Percentiles rank a stretch among this genome's conserved stretches.
phyloP scores from a whole-genome alignment of 1,284 basidiomycete species.

The Tremellales sp. region DNA sequence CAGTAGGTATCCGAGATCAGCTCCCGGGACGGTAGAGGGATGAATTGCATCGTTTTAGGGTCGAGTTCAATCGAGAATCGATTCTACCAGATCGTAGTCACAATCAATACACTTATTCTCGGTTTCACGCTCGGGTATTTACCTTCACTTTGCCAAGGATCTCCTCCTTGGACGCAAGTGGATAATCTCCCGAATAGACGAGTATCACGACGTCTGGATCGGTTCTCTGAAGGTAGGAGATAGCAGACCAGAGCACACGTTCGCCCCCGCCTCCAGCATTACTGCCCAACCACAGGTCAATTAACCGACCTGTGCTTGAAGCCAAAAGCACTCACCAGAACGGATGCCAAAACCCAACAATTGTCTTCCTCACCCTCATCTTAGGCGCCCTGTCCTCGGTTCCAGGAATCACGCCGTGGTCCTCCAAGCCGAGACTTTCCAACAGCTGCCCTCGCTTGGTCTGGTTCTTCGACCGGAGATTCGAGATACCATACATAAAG shows the following conservation, averaged over 20 bases:
- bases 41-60: slow-evolving; percentile 64
- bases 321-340: slow-evolving; percentile 66
- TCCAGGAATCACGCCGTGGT: slow-evolving; percentile 28
- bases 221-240: slow-evolving; percentile 70
- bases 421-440: slow-evolving; percentile 29
- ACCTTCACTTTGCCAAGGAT: slow-evolving; percentile 83
- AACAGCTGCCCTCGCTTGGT: slow-evolving; percentile 25
- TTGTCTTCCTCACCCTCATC: slow-evolving; percentile 27
- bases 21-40: slow-evolving; percentile 67
- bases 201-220: slow-evolving; percentile 69
- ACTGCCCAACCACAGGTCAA: slow-evolving; percentile 51
- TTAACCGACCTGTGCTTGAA: not conserved
- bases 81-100: slow-evolving; percentile 51
- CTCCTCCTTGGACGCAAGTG: slow-evolving; percentile 68
- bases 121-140: not conserved
- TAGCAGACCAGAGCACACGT: slow-evolving; percentile 90
- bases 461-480: slow-evolving; percentile 26
- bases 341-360: slow-evolving; percentile 90
- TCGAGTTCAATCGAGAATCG: slow-evolving; percentile 78
- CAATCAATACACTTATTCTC: not conserved
- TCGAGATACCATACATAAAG: slow-evolving; percentile 12
- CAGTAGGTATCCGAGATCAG: slow-evolving; percentile 80
- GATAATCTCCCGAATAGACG: slow-evolving; percentile 83
- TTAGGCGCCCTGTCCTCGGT: slow-evolving; percentile 27
- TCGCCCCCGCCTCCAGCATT: slow-evolving; percentile 98